phyloP scores from a whole-genome alignment of 1,139 yeast genomes.

The Pichia sp. region DNA sequence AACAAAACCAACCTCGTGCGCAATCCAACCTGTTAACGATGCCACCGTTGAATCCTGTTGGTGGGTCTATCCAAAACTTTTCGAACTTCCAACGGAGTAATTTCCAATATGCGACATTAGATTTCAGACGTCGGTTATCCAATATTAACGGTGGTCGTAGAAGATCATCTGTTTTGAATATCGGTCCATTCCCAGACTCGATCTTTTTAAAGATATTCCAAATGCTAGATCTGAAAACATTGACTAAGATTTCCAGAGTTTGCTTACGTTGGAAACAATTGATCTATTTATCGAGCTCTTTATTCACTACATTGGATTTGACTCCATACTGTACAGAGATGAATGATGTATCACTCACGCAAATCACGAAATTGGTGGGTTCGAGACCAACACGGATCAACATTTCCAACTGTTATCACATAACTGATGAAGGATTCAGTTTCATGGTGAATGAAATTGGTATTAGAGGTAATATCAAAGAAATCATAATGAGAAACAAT shows the following conservation, averaged over 20 bases:
- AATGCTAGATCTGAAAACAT: conserved; percentile 49
- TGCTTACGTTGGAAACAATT: conserved; percentile 69
- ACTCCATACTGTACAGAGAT: conserved; percentile 60
- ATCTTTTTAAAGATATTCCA: conserved; percentile 53
- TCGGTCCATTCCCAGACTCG: conserved; percentile 60
- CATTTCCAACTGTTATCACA: conserved; percentile 71
- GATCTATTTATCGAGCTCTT: conserved; percentile 52
- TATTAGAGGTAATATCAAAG: conserved; percentile 54
- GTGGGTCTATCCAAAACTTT: conserved; percentile 28
- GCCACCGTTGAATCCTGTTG: conserved; percentile 27
- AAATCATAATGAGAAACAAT: conserved; percentile 60
- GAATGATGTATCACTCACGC: conserved; percentile 53
- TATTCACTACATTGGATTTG: conserved; percentile 52
- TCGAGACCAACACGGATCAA: conserved; percentile 60
- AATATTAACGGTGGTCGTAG: conserved; percentile 42
- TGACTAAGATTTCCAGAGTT: conserved; percentile 56
- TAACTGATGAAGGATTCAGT: conserved; percentile 72
- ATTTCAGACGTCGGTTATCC: conserved; percentile 47
- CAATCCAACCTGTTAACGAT: conserved; percentile 18
- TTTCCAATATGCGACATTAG: conserved; percentile 53
- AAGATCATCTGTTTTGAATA: conserved; percentile 54
- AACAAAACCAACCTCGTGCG: not conserved
- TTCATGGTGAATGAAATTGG: conserved; percentile 72
- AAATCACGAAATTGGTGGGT: conserved; percentile 69
- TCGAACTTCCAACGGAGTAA: conserved; percentile 19